Conservation (phyloP, 208 protist genomes). For the Angomonas ambiguus region DNA sequence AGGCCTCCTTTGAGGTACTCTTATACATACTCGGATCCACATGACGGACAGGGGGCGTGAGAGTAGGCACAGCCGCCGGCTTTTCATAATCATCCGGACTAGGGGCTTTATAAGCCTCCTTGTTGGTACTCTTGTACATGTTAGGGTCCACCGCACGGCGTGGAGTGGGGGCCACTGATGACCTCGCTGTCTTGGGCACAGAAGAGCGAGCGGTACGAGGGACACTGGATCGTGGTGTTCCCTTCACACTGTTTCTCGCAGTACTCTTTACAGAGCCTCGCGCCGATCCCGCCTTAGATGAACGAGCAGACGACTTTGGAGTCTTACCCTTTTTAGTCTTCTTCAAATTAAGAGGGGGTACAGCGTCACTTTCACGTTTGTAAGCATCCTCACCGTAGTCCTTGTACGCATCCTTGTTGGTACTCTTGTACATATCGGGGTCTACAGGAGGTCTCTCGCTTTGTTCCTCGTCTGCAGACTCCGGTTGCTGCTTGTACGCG, state of each 20-base stretch:
- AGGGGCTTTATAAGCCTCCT: conserved; percentile 37
- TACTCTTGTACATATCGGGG: conserved; percentile 55
- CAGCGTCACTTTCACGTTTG: background rate
- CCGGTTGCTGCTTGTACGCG: conserved; percentile 4
- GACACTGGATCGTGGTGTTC: background rate
- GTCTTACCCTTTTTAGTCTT: conserved; percentile 21
- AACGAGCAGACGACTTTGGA: background rate
- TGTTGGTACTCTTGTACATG: conserved; percentile 55
- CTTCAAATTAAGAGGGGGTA: conserved; percentile 13
- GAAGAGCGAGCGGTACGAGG: background rate
- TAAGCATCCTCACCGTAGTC: conserved; percentile 18
- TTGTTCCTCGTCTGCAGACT: background rate
- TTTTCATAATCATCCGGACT: conserved; percentile 36
- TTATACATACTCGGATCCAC: conserved; percentile 23
- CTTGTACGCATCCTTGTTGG: conserved; percentile 35
- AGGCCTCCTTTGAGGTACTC: conserved; percentile 22
- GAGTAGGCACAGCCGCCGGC: background rate
- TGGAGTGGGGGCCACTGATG: background rate
- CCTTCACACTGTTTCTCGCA: background rate
- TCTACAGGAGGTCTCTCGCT: conserved; percentile 22
- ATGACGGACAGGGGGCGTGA: conserved; percentile 14
- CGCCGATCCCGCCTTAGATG: background rate
- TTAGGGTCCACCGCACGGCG: conserved; percentile 29
- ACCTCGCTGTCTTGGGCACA: background rate
- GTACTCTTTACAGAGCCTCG: background rate